Percentiles rank a stretch among this genome's conserved stretches.
Evolutionary conservation across 106 monocot genomes (phyloP).

Genomic region (Dendrobium catenatum): DNA sequence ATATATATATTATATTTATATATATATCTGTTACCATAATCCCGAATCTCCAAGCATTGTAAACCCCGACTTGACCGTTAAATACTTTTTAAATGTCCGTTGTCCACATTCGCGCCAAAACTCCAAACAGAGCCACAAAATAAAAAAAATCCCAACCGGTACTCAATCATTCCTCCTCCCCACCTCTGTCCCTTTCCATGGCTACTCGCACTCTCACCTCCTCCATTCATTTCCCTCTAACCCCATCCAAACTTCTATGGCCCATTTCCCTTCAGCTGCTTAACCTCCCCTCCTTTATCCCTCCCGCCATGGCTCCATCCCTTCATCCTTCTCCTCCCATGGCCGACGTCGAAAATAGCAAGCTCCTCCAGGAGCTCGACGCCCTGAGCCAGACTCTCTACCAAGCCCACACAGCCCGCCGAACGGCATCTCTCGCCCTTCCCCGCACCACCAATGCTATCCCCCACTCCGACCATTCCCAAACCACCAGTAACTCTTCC

Average conservation of each 20-base stretch:
- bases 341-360: conserved; percentile 28
- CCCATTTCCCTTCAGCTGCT: not conserved
- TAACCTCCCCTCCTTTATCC: not conserved
- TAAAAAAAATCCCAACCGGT: too few species aligned
- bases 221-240: not conserved
- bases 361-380: conserved; percentile 85
- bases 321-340: not conserved
- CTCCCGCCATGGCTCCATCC: not conserved
- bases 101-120: too few species aligned
- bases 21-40: too few species aligned
- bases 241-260: not conserved
- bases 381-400: conserved; percentile 65
- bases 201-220: not conserved
- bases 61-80: too few species aligned
- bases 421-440: conserved; percentile 66
- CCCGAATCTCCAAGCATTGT: too few species aligned
- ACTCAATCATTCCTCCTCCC: too few species aligned
- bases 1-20: too few species aligned
- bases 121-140: too few species aligned
- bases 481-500: not conserved
- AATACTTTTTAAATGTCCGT: too few species aligned
- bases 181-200: not conserved
- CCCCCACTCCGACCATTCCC: not conserved
- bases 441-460: conserved; percentile 33
- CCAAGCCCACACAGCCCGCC: conserved; percentile 58